phyloP scores from a whole-genome alignment of 345 rosid genomes.

The Geranium rotundifolium region DNA sequence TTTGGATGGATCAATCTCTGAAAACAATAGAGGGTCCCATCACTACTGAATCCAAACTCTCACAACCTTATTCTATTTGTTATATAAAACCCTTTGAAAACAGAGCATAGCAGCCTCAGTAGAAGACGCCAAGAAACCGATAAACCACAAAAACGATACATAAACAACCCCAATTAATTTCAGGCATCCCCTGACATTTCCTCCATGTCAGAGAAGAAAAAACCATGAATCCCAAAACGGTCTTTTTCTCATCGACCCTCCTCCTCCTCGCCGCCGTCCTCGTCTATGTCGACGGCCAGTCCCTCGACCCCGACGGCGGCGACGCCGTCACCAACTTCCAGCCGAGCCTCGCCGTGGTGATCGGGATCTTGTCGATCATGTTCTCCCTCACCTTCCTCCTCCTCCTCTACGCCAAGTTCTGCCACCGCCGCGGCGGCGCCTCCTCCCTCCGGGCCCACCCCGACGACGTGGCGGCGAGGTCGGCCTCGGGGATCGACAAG shows the following conservation, averaged over 20 bases:
- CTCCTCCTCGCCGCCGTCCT: no score
- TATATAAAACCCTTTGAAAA: no score
- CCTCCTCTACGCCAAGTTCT: conserved; percentile 56
- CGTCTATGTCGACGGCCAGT: conserved; percentile 20
- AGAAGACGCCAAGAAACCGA: not conserved
- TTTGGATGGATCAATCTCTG: no score
- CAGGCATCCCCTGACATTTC: no score
- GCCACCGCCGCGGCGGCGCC: conserved; percentile 27
- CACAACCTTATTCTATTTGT: no score
- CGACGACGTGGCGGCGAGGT: conserved; percentile 15
- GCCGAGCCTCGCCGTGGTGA: conserved; percentile 79
- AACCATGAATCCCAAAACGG: not conserved
- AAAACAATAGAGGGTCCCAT: no score
- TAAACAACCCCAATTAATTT: no score
- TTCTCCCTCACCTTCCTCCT: conserved; percentile 55
- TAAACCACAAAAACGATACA: no score
- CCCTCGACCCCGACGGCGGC: not conserved
- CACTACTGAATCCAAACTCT: not conserved
- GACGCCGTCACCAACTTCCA: conserved; percentile 39
- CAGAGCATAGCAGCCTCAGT: not conserved
- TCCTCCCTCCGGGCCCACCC: not conserved
- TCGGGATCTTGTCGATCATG: conserved; percentile 61
- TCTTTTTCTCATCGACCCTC: no score
- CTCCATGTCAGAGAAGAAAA: no score
- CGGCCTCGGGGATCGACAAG: conserved; percentile 50